Conservation (phyloP, 192 early-diverging fungal genomes). For the Rhizophlyctis rosea region DNA sequence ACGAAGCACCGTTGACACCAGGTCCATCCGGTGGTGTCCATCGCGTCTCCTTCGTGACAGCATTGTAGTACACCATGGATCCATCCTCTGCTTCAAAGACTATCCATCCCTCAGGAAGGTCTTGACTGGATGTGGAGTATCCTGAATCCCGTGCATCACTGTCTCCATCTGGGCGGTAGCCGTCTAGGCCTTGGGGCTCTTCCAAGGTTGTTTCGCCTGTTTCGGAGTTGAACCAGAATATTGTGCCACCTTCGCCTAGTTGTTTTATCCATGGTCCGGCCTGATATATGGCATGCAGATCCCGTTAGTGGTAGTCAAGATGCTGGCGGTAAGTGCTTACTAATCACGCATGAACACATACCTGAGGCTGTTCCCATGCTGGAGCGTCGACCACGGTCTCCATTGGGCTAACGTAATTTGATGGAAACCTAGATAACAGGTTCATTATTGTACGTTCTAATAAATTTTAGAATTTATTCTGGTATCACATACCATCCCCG, state of each 20-base stretch:
- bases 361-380: conserved; percentile 13
- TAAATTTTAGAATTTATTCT: too few relatives aligned
- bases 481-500: too few relatives aligned
- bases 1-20: conserved; percentile 4
- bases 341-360: neutral
- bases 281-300: conserved; percentile 8
- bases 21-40: conserved; percentile 50
- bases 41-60: conserved; percentile 46
- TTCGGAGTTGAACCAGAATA: conserved; percentile 33
- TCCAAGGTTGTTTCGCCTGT: conserved; percentile 36
- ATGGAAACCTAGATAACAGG: too few relatives aligned
- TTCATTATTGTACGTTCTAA: too few relatives aligned
- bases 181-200: neutral
- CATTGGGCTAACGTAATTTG: conserved; percentile 34
- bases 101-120: conserved; percentile 44
- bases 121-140: conserved; percentile 1
- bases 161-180: too few relatives aligned
- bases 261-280: conserved; percentile 30
- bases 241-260: conserved; percentile 29
- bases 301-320: neutral
- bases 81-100: conserved; percentile 54
- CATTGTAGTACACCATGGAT: conserved; percentile 45
- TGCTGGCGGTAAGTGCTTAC: neutral
- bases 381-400: conserved; percentile 15
- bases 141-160: conserved; percentile 8